phyloP scores from a whole-genome alignment of 2,329 filamentous ascomycete genomes.

The Trichoderma sp. region DNA sequence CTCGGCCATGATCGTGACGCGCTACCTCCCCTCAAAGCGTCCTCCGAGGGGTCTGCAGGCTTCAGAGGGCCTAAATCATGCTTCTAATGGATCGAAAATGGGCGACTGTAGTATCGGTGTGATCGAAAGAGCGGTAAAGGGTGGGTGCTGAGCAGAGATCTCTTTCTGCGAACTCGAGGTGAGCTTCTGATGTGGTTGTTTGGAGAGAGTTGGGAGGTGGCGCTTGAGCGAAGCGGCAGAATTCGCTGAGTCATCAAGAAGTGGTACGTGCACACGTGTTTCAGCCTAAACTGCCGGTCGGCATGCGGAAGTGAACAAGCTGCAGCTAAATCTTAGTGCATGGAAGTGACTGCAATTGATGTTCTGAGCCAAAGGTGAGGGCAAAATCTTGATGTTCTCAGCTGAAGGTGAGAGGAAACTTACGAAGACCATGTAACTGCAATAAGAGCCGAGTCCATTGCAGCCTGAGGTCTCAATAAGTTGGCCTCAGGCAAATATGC shows the following conservation, averaged over 20 bases:
- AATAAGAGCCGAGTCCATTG: neutral
- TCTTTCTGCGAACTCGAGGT: neutral
- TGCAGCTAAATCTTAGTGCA: neutral
- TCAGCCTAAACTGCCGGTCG: neutral
- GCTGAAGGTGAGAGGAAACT: neutral
- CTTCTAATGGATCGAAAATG: constrained; percentile 21
- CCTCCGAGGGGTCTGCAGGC: constrained; percentile 29
- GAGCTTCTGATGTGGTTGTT: neutral
- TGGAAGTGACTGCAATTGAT: neutral
- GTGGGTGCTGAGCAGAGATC: neutral
- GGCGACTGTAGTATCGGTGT: neutral
- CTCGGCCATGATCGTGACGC: constrained; percentile 36
- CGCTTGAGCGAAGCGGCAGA: neutral
- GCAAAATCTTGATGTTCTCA: neutral
- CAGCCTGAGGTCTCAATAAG: neutral
- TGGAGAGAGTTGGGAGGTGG: neutral
- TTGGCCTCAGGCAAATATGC: neutral
- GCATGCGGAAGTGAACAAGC: neutral
- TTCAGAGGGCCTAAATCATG: constrained; percentile 30
- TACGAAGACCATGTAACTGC: neutral
- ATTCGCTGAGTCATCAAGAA: constrained; percentile 1
- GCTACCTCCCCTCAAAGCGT: constrained; percentile 29
- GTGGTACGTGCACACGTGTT: constrained; percentile 11
- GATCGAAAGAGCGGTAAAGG: neutral
- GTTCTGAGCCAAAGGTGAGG: neutral